These are phyloP conservation scores for Cytospora schulzeri DNA, from an alignment of 2,329 filamentous ascomycete species.

Conservation along the genomic window DNA sequence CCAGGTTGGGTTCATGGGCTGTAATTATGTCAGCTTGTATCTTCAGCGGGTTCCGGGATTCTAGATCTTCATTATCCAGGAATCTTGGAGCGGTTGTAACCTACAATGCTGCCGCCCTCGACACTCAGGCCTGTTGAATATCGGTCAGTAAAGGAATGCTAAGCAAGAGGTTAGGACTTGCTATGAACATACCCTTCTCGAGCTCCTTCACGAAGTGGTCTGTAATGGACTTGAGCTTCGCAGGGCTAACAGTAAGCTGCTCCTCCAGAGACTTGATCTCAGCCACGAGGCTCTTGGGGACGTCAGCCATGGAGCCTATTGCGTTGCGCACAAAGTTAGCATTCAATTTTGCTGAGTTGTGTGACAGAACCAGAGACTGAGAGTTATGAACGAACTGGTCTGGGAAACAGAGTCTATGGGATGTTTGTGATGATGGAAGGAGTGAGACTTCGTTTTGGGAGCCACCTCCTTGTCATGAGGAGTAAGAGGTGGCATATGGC, in stretches of 20 bases:
- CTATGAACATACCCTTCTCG: constrained; percentile 67
- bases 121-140: constrained; percentile 68
- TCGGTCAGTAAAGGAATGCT: constrained; percentile 18
- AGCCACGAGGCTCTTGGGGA: constrained; percentile 77
- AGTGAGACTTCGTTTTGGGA: constrained; percentile 23
- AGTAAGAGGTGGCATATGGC: constrained; percentile 18
- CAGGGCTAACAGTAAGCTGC: constrained; percentile 74
- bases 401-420: background rate
- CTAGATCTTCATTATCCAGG: too few species aligned
- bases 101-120: constrained; percentile 89
- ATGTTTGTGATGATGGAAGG: constrained; percentile 25
- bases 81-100: constrained; percentile 42
- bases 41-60: background rate
- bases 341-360: background rate
- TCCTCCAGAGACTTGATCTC: constrained; percentile 86
- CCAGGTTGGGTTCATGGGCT: constrained; percentile 99
- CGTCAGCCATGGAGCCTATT: constrained; percentile 84
- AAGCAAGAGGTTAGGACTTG: constrained; percentile 6
- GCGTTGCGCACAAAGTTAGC: constrained; percentile 14
- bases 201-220: constrained; percentile 88
- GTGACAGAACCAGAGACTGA: background rate
- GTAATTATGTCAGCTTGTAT: constrained; percentile 21
- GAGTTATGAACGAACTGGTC: constrained; percentile 5
- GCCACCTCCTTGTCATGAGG: constrained; percentile 24
- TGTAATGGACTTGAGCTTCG: constrained; percentile 87